phyloP scores from a whole-genome alignment of 805 yeast genomes.

The Torulaspora quercuum region DNA sequence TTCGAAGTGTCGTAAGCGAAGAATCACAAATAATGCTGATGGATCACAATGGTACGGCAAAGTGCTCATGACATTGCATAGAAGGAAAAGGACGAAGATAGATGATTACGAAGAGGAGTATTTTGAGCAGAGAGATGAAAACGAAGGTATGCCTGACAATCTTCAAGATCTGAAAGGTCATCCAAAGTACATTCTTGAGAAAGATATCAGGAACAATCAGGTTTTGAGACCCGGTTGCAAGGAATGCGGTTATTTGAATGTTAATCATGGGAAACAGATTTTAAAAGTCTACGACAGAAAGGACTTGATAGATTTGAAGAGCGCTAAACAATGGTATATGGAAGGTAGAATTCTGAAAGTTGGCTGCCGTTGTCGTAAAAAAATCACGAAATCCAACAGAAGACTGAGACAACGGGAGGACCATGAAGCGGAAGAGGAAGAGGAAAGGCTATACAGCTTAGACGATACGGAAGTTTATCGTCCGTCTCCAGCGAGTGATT shows the following conservation, averaged over 20 bases:
- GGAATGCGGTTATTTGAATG: conserved; percentile 66
- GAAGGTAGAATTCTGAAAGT: conserved; percentile 69
- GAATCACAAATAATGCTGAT: conserved; percentile 59
- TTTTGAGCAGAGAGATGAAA: conserved; percentile 47
- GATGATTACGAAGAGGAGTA: conserved; percentile 39
- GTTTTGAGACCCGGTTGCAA: conserved; percentile 59
- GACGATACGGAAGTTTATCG: conserved; percentile 70
- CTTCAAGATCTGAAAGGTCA: conserved; percentile 81
- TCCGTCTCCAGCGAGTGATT: conserved; percentile 57
- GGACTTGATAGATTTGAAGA: conserved; percentile 58
- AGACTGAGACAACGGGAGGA: conserved; percentile 38
- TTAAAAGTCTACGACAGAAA: conserved; percentile 66
- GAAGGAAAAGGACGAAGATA: conserved; percentile 30
- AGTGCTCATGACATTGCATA: conserved; percentile 35
- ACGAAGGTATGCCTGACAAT: conserved; percentile 86
- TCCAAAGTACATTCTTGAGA: conserved; percentile 78
- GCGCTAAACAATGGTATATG: conserved; percentile 85
- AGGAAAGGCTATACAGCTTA: conserved; percentile 66
- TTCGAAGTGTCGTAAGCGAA: conserved; percentile 68
- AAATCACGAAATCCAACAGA: conserved; percentile 18
- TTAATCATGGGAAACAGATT: conserved; percentile 39
- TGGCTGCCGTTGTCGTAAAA: conserved; percentile 64
- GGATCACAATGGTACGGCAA: conserved; percentile 60
- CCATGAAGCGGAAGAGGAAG: conserved; percentile 52
- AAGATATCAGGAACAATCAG: conserved; percentile 70